Conservation (phyloP, 2,329 filamentous ascomycete species). For the Cercospora canescens region DNA sequence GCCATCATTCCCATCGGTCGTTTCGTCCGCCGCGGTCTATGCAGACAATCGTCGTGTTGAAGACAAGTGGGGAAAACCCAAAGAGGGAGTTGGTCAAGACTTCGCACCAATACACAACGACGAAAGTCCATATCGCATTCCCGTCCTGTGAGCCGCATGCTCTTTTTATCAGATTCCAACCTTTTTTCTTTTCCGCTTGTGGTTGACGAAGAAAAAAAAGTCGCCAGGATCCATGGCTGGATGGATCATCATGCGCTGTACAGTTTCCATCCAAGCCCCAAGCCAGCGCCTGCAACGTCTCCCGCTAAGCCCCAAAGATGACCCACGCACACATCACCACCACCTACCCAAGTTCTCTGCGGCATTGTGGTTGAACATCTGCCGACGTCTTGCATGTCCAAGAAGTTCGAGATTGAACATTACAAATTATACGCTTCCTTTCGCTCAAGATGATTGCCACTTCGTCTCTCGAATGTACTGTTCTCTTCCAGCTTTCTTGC, state of each 20-base stretch:
- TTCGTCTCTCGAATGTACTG: slow-evolving; percentile 74
- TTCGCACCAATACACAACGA: no score
- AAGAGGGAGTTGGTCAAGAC: not conserved
- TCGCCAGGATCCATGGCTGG: not conserved
- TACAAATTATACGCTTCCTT: no score
- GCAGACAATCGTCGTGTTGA: not conserved
- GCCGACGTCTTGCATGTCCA: slow-evolving; percentile 1
- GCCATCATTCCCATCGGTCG: not conserved
- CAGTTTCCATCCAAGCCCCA: no score
- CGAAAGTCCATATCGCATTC: not conserved
- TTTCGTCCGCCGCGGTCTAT: not conserved
- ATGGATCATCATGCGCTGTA: not conserved
- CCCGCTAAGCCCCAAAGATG: not conserved
- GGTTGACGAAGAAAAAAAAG: no score
- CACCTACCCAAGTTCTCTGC: not conserved
- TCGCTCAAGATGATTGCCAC: slow-evolving; percentile 54
- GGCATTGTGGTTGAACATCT: slow-evolving; percentile 20
- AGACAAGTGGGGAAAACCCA: not conserved
- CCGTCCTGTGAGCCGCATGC: not conserved
- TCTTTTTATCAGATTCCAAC: not conserved
- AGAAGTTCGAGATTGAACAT: not conserved
- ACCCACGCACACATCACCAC: not conserved
- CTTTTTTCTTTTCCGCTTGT: not conserved
- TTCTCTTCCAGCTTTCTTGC: slow-evolving; percentile 56
- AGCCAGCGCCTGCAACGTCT: no score